Evolutionary conservation across 805 yeast species (phyloP).

Genomic region (Saccharomycopsis sp.): DNA sequence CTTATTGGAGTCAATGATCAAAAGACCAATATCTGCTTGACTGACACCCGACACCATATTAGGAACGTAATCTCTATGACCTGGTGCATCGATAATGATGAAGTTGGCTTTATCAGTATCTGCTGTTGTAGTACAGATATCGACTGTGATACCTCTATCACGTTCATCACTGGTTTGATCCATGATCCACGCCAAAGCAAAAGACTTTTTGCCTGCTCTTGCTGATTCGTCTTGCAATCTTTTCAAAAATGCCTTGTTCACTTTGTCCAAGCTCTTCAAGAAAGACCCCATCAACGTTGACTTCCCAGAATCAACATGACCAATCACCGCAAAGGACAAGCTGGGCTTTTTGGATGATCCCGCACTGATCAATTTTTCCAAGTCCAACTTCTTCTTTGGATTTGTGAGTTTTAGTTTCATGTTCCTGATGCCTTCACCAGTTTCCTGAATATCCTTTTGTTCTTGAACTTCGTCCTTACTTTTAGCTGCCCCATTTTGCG

Average conservation of each 20-base stretch:
- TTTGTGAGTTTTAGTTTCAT: constrained; percentile 27
- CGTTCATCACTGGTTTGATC: constrained; percentile 77
- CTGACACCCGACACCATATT: constrained; percentile 79
- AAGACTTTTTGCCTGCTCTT: constrained; percentile 63
- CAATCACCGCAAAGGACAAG: constrained; percentile 69
- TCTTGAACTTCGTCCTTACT: constrained; percentile 3
- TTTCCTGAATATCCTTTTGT: constrained; percentile 17
- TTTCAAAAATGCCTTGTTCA: constrained; percentile 55
- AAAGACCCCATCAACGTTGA: constrained; percentile 72
- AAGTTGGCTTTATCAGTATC: constrained; percentile 47
- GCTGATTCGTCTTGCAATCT: constrained; percentile 58
- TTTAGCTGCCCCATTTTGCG: constrained; percentile 38
- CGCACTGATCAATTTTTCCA: constrained; percentile 28
- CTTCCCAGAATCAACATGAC: constrained; percentile 83
- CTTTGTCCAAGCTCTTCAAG: constrained; percentile 55
- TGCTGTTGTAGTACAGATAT: constrained; percentile 59
- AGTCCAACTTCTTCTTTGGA: constrained; percentile 37
- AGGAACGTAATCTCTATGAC: constrained; percentile 76
- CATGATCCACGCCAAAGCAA: constrained; percentile 79
- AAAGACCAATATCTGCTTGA: constrained; percentile 67
- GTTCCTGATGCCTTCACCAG: constrained; percentile 6
- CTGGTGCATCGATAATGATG: constrained; percentile 78
- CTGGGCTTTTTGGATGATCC: constrained; percentile 39
- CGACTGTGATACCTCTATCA: constrained; percentile 68
- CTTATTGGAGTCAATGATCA: constrained; percentile 56